Evolutionary conservation across 495 filamentous ascomycete genomes (phyloP), one percentile per base, ranked within the genome.

Genomic region (Neurospora sp.): DNA sequence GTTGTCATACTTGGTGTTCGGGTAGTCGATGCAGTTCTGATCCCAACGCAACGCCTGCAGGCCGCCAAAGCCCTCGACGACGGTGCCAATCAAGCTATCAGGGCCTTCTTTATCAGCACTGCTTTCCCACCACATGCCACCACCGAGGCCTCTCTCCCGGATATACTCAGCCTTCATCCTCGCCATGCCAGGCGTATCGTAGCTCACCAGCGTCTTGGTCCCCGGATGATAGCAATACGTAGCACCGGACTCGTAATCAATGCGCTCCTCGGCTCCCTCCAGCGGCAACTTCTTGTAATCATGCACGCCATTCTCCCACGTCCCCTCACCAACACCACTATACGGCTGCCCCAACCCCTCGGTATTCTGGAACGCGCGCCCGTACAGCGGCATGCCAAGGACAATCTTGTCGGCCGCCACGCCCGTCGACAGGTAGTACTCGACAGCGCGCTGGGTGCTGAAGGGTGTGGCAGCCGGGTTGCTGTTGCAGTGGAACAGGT

Each of bases 81-180:
- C 91, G 65, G 86, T 90, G 14, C 83, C 86, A 70, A 96, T 92
- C 81, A 96, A 75, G 78, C 92, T 94, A 69, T 89, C 86, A 5
- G 85, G 81, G 0, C 88, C 88, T 3, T 76, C 77, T 81, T 90
- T 92, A 80, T 98, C 95, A 5, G 87, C 90, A 80, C 90, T 94
- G 76, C 89, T 92, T 83, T 98, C 95, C 94, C 95, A 98, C 94
- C 94, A 98, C 94, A 98, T 98, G 16, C 86, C 92, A 22, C 95
- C 94, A 2, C 93, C 94, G 5, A 97, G 84, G 3, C 88, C 86
- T 59, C 86, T 82, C 14, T 85, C 71, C 75, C 82, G 85, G 74
- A 97, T 87, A 79, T 89, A 97, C 41, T 85, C 81, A 3, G 89
- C 90, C 84, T 98, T 98, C 69, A 76, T 42, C 74, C 83, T 82